Evolutionary conservation across 768 basidiomycete species (phyloP), one percentile per base, ranked within the genome.

Genomic region (Phlebiopsis gigantea): DNA sequence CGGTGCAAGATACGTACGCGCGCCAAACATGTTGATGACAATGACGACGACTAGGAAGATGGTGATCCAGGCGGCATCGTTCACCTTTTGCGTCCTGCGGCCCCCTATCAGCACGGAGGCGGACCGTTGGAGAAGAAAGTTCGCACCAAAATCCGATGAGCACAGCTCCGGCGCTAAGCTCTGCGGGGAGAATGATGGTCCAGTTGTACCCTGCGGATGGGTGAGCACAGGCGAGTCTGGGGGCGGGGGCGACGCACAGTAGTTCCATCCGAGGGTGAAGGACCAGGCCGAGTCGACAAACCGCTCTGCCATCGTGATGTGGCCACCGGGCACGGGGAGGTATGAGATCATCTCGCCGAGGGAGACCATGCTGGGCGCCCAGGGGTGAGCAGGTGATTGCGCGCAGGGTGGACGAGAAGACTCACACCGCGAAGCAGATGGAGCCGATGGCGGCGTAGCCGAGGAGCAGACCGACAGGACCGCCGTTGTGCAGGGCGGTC

Each of bases 251-350:
- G n/a, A 61, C 64, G 46, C 59, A 71, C 79, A 80, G 59, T 80
- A 81, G 61, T 79, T 82, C 78, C 79, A 80, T 21, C 78, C 78
- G 66, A 73, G 71, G 26, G 69, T 62, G 65, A 75, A 75, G n/a
- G 88, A 87, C 58, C 89, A 73, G 1, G 88, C 85, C 15, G 82
- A 85, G 58, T 90, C 81, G 7, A 93, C 85, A 63, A 93, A 93
- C 29, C 90, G 87, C 67, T 87, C 90, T 0, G 90, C 85, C 17
- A 93, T 72, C 58, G 77, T 88, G 69, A 92, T 90, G 62, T 91
- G 89, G 43, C 83, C 90, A 56, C 90, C 90, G 25, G 88, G 78
- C 49, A 93, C 77, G 0, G 90, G 90, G 5, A 93, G 77, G 68
- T 77, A 92, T 0, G 89, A 82, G 46, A 92, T 66, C 90, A 88